Base-by-base conservation (phyloP, 164 flowering plant genomes). In the Tinospora cordifolia region DNA sequence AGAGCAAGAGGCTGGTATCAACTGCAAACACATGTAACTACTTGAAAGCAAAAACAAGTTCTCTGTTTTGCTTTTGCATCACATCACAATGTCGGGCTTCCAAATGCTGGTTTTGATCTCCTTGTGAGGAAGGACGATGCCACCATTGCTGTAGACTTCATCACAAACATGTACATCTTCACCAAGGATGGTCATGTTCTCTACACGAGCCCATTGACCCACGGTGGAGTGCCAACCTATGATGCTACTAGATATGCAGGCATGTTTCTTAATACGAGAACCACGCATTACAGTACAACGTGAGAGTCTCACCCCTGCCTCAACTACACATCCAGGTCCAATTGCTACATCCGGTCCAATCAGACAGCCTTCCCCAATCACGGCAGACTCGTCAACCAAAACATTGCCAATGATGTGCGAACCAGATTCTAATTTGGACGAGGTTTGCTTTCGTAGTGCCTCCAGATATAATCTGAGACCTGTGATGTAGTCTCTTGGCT, bases 71-170 rank as follows among this genome's bases (percentile, higher is more conserved):
- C n/a, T n/a, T n/a, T n/a, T n/a, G 3, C 64, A 62, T 88, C 83
- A 94, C 99, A 92, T 94, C 34, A 94, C 98, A 22, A 94, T 94
- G 81, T 94, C 99, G 0, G 99, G 98, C 84, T 92, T 92, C 87
- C 90, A 75, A 74, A 94, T 94, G 84, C 85, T 94, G 1, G 91
- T 77, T 69, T 89, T 92, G 84, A 94, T 92, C 88, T 92, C 99
- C 77, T 92, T 92, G 84, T 94, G 99, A 22, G 99, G 99, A 65
- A 92, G 81, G 65, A 94, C 92, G 9, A 92, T 97, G 34, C 99
- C 99, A 0, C 98, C 99, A 70, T 94, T 92, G 82, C 98, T 94
- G 84, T 94, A 90, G 21, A 94, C 78, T 69, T 94, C 99, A 78
- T 94, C 98, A 34, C 89, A 76, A 0, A 94, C 94, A 76, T 94